A percentile compares a stretch with the other conserved stretches of the same genome.
phyloP scores from a whole-genome alignment of 139 green algal species.

The Microglena sp. region DNA sequence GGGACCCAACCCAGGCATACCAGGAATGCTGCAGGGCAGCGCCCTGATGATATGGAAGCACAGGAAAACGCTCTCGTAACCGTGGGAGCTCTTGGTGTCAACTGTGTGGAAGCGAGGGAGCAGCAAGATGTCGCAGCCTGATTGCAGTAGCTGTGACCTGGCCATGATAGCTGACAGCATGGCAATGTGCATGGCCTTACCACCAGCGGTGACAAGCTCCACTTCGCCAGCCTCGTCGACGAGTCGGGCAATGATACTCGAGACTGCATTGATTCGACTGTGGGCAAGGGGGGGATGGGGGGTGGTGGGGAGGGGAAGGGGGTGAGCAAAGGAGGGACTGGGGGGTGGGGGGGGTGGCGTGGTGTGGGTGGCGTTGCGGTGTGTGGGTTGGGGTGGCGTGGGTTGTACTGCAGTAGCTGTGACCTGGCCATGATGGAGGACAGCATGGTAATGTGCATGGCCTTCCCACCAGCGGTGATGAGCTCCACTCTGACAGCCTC shows the following conservation, averaged over 20 bases:
- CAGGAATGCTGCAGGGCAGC: too few relatives aligned
- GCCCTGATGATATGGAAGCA: constrained; percentile 34
- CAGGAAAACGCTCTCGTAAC: constrained; percentile 32
- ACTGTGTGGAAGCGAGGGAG: constrained; percentile 28
- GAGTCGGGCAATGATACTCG: constrained; percentile 31
- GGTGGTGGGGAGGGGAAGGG: too few relatives aligned
- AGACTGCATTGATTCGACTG: constrained; percentile 19
- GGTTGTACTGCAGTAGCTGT: constrained; percentile 11
- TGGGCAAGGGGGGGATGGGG: too few relatives aligned
- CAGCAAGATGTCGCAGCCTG: constrained; percentile 24
- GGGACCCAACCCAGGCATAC: too few relatives aligned
- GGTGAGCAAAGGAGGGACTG: too few relatives aligned
- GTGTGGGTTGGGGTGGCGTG: too few relatives aligned
- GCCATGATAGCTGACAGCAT: constrained; percentile 22
- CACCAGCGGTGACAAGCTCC: constrained; percentile 26
- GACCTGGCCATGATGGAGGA: constrained; percentile 18
- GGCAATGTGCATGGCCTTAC: constrained; percentile 31
- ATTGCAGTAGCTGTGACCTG: constrained; percentile 13
- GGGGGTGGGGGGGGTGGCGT: too few relatives aligned
- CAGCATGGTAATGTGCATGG: constrained; percentile 31
- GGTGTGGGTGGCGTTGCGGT: too few relatives aligned
- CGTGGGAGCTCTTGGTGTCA: constrained; percentile 27
- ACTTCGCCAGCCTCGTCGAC: constrained; percentile 17
- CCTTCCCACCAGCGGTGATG: constrained; percentile 27
- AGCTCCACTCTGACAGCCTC: constrained; percentile 21